A percentile compares a stretch with the other conserved stretches of the same genome.
Evolutionary conservation across 345 rosid species (phyloP).

Genomic region (Populus nigra): DNA sequence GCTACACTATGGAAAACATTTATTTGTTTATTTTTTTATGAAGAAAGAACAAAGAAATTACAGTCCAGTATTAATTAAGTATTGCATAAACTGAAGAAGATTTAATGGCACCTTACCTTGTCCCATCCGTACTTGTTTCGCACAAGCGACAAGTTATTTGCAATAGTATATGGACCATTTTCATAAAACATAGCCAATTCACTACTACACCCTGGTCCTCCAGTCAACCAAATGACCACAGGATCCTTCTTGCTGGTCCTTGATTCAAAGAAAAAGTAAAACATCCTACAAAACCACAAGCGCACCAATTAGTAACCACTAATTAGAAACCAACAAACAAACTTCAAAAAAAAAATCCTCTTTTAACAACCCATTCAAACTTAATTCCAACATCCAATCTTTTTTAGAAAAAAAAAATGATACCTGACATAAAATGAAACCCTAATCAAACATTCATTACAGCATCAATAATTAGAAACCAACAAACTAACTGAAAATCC

Average conservation of each 20-base stretch:
- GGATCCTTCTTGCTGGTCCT: slow-evolving; percentile 73
- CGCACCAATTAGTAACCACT: slow-evolving; percentile 9
- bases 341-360: neutral
- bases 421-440: neutral
- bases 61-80: neutral
- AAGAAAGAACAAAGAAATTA: neutral
- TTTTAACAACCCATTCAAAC: too few species aligned
- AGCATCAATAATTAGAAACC: neutral
- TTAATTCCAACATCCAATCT: neutral
- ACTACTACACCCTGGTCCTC: slow-evolving; percentile 99
- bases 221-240: slow-evolving; percentile 95
- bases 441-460: neutral
- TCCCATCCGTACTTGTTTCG: slow-evolving; percentile 97
- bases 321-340: neutral
- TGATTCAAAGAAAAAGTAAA: slow-evolving; percentile 99
- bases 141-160: slow-evolving; percentile 77
- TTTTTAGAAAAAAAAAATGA: neutral
- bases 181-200: slow-evolving; percentile 98
- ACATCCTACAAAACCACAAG: slow-evolving; percentile 53
- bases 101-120: slow-evolving; percentile 38
- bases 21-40: neutral
- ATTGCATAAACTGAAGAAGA: neutral
- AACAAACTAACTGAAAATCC: neutral
- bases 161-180: slow-evolving; percentile 85
- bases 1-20: neutral